Evolutionary conservation across 1,284 basidiomycete genomes (phyloP).

Genomic region (Rhodotorula glutinis): DNA sequence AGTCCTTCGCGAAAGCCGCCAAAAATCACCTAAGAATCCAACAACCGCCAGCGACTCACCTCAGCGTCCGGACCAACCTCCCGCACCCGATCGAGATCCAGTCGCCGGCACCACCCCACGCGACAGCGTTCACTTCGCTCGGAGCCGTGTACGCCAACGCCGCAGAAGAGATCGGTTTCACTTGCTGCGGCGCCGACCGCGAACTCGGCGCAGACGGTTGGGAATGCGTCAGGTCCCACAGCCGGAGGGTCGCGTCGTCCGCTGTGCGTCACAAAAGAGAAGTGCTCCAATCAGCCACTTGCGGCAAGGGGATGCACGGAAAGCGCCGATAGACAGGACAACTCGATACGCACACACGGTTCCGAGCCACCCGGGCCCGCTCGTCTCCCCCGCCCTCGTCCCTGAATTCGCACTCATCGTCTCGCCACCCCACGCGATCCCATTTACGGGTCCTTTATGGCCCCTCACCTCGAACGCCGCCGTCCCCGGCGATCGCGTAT

Average conservation of each 20-base stretch:
- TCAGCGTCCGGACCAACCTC: slow-evolving; percentile 62
- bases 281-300: not conserved
- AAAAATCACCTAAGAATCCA: too few species aligned
- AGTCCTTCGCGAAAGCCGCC: too few species aligned
- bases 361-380: slow-evolving; percentile 75
- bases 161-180: slow-evolving; percentile 60
- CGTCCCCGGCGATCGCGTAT: slow-evolving; percentile 89
- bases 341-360: slow-evolving; percentile 50
- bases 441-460: slow-evolving; percentile 72
- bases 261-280: slow-evolving; percentile 53
- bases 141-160: slow-evolving; percentile 76
- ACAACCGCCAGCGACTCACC: slow-evolving; percentile 6
- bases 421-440: slow-evolving; percentile 66
- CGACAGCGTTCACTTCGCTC: slow-evolving; percentile 77
- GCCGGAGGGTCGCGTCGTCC: slow-evolving; percentile 82
- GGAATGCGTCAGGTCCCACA: slow-evolving; percentile 69
- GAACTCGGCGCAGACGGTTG: slow-evolving; percentile 50
- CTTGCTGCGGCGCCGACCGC: slow-evolving; percentile 26
- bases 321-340: not conserved
- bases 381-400: slow-evolving; percentile 45
- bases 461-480: slow-evolving; percentile 85
- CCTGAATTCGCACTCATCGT: not conserved
- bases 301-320: too few species aligned
- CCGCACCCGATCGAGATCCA: slow-evolving; percentile 88
- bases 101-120: slow-evolving; percentile 69